Percentiles rank a stretch among this genome's conserved stretches.
Conservation (phyloP, 768 basidiomycete genomes). For the Russula emetica region DNA sequence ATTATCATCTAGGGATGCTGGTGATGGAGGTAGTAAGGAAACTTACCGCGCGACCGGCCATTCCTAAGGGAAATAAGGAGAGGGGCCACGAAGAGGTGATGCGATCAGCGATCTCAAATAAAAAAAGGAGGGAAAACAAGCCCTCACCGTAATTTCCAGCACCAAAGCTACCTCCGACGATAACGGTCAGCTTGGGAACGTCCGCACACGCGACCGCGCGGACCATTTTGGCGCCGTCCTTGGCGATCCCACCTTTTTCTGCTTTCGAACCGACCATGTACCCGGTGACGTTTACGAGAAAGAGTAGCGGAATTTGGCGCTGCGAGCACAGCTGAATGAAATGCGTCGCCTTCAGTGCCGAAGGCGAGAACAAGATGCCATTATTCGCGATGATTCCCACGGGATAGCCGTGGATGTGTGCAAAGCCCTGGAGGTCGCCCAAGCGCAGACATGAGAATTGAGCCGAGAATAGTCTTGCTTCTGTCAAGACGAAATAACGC, state of each 20-base stretch:
- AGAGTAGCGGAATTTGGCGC: conserved; percentile 81
- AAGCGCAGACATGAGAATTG: not conserved
- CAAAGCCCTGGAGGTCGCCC: conserved; percentile 65
- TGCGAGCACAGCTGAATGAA: conserved; percentile 95
- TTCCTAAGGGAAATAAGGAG: conserved; percentile 48
- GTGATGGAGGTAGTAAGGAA: conserved; percentile 4
- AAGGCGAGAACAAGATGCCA: conserved; percentile 90
- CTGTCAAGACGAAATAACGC: conserved; percentile 27
- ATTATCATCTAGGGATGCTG: not conserved
- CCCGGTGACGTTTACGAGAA: conserved; percentile 95
- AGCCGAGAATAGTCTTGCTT: not conserved
- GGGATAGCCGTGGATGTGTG: conserved; percentile 80
- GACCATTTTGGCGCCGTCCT: conserved; percentile 97
- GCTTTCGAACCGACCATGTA: conserved; percentile 98
- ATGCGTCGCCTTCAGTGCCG: conserved; percentile 90
- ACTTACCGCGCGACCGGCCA: conserved; percentile 89
- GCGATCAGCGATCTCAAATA: conserved; percentile 9
- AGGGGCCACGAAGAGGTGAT: not conserved
- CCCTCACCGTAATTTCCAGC: conserved; percentile 90
- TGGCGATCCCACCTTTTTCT: conserved; percentile 90
- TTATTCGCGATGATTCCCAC: conserved; percentile 94
- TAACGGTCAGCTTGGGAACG: conserved; percentile 89
- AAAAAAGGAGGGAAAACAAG: not conserved
- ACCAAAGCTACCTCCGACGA: conserved; percentile 91
- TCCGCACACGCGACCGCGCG: conserved; percentile 91